Evolutionary conservation across 441 rosid genomes (phyloP).

Genomic region (Biscutella laevigata): DNA sequence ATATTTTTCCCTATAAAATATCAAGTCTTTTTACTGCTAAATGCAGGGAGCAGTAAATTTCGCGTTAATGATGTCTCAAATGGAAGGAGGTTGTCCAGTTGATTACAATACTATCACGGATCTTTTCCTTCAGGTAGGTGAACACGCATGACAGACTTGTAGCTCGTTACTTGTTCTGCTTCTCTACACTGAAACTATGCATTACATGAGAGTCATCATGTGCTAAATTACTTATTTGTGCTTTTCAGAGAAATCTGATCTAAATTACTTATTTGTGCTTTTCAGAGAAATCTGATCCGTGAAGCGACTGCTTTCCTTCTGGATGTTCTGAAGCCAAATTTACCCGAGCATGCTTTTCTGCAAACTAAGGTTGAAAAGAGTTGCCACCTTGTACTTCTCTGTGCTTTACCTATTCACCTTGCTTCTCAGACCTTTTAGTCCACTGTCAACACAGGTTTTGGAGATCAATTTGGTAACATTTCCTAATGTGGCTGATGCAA

Average conservation of each 20-base stretch:
- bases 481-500: conserved; percentile 99
- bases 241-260: too few relatives aligned
- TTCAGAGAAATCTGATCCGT: conserved; percentile 91
- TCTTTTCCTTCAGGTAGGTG: conserved; percentile 91
- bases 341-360: conserved; percentile 88
- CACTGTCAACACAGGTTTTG: conserved; percentile 51
- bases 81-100: conserved; percentile 99
- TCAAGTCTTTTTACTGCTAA: conserved; percentile 11
- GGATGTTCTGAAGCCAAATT: conserved; percentile 96
- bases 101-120: conserved; percentile 98
- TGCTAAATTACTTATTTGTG: conserved; percentile 1
- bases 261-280: too few relatives aligned
- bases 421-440: conserved; percentile 20
- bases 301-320: conserved; percentile 98
- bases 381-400: conserved; percentile 13
- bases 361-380: conserved; percentile 73
- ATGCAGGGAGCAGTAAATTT: conserved; percentile 97
- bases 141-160: neutral
- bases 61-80: conserved; percentile 99
- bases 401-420: neutral
- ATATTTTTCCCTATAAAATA: neutral
- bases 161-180: neutral
- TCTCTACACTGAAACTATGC: neutral
- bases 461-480: conserved; percentile 97
- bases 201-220: neutral